These are phyloP conservation scores for Tolypocladium sp. DNA, from an alignment of 2,329 filamentous ascomycete genomes.

Conservation along the genomic window DNA sequence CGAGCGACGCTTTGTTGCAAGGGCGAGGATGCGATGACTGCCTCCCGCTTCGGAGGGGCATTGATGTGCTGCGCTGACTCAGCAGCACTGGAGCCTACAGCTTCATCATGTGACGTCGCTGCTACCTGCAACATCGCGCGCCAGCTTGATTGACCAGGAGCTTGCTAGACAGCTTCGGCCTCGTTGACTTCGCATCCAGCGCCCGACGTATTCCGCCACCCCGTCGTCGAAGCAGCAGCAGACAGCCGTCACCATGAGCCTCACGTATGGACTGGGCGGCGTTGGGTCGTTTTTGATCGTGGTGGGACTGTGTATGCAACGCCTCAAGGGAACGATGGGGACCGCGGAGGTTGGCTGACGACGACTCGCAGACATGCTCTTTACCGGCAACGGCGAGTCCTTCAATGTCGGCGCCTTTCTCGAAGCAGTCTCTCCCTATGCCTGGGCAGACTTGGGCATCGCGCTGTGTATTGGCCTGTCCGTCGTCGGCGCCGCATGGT, in stretches of 20 bases:
- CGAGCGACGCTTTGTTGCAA: not conserved
- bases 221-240: not conserved
- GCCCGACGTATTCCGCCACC: not conserved
- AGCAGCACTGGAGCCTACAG: not conserved
- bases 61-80: not conserved
- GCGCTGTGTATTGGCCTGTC: constrained; percentile 91
- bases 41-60: not conserved
- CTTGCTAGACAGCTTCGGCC: not conserved
- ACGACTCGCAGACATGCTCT: constrained; percentile 76
- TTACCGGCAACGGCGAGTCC: constrained; percentile 88
- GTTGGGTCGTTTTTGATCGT: constrained; percentile 59
- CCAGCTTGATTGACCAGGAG: not conserved
- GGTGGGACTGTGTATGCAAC: constrained; percentile 66
- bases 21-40: not conserved
- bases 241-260: constrained; percentile 50
- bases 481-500: constrained; percentile 97
- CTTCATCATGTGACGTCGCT: constrained; percentile 27
- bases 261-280: constrained; percentile 61
- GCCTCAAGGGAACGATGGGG: constrained; percentile 6
- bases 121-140: not conserved
- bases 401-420: constrained; percentile 97
- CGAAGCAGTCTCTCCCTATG: constrained; percentile 86
- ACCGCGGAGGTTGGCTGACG: constrained; percentile 3
- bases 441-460: constrained; percentile 87
- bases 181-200: not conserved